Base-by-base conservation (phyloP, 2,329 filamentous ascomycete species). In the Verticillium dahliae region DNA sequence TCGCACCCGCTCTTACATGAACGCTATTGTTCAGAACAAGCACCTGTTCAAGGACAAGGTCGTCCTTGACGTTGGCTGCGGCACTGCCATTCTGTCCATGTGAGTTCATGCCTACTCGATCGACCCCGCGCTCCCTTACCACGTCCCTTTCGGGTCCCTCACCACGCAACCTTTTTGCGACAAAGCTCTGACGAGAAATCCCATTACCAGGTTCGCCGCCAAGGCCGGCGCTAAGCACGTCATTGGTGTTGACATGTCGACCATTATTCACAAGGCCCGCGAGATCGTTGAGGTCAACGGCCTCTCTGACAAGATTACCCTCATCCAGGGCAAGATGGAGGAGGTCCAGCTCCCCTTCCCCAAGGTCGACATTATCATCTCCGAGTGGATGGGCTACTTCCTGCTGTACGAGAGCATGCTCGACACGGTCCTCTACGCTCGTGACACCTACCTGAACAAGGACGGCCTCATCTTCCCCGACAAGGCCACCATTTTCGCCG, bases 331-430 rank as follows among this genome's bases (percentile, higher is more conserved):
- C 75, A 99, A 99, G 86, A 99, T 99, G 95, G 95, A 99, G 81
- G 95, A 99, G 80, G 92, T 99, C 56, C 83, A 90, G 72, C 83
- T 99, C 65, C 95, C 95, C 22, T 97, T 90, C 78, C 90, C 92
- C 72, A 91, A 98, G 79, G 95, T 99, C 67, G 95, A 99, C 74
- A 99, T 99, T 75, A 99, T 99, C 80, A 96, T 99, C 75, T 98
- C 94, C 1, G 95, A 99, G 82, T 99, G 95, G 95, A 99, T 99
- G 95, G 95, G 95, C 38, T 99, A 99, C 81, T 98, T 98, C 82
- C 81, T 99, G 60, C 87, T 99, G 64, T 99, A 99, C 79, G 95
- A 99, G 86, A 91, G 86, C 85, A 99, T 99, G 95, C 79, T 99
- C 73, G 95, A 99, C 80, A 99, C 95, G 37, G 95, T 99, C 58